Base-by-base conservation (phyloP, 345 rosid genomes). In the Triadica sebifera region DNA sequence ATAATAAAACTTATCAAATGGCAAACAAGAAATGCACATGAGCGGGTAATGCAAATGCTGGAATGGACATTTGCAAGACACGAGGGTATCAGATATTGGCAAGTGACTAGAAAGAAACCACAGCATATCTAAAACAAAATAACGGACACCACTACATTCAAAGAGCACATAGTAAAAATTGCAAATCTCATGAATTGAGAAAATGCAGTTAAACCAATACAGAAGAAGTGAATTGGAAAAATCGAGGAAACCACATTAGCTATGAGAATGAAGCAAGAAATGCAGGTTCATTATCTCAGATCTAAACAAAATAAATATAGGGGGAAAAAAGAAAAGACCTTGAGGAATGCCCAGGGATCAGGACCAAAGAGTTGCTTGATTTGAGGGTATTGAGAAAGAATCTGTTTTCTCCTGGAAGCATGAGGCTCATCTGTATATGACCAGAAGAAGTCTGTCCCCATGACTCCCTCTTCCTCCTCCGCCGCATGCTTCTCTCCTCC, bases 391-490 rank as follows among this genome's bases (percentile, higher is more conserved):
- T 82, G 82, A 81, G 97, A 93, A 82, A 91, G 93, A 87, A 93
- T 93, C 87, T 89, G 93, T 49, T 85, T 83, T 69, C 98, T 75
- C 64, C 97, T 81, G 0, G 94, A 85, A 72, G 96, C 88, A 50
- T 91, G 96, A 77, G 97, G 98, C 81, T 93, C 98, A 69, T 91
- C 98, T 0, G 92, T 91, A 47, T 90, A 93, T 19, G 97, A 93
- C 98, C 97, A 91, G 80, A 91, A 93, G 84, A 93, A 91, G 71
- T 91, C 96, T 1, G 84, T 77, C 4, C 93, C 96, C 98, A 90
- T 79, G 9, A 81, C 84, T 22, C 85, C 90, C 61, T 77, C 92
- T 74, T 80, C 86, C 38, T 78, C 78, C 8, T 80, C 78, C 57
- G 34, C 73, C 43, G 8, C 68, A 79, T 65, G 81, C 83, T 79